phyloP scores from a whole-genome alignment of 2,329 filamentous ascomycete species.

The Bipolaris bicolor region DNA sequence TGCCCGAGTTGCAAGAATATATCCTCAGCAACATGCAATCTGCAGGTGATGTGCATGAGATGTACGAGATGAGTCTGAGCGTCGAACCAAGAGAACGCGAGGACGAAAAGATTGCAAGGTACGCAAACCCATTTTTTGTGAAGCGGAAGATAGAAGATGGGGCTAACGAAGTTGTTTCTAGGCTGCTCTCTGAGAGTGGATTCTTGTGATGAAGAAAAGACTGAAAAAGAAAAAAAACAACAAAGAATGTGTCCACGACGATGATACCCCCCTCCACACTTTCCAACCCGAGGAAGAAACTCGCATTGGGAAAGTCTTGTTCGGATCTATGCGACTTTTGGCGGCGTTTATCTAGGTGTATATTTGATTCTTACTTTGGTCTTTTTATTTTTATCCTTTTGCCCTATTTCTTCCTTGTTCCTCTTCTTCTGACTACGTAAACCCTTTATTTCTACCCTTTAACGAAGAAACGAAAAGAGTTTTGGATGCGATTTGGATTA shows the following conservation, averaged over 20 bases:
- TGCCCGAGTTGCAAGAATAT: conserved; percentile 93
- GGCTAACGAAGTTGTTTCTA: conserved; percentile 35
- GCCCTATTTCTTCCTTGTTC: background rate
- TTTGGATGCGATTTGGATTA: background rate
- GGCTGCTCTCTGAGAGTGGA: conserved; percentile 61
- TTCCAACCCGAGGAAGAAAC: conserved; percentile 26
- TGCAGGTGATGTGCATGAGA: conserved; percentile 95
- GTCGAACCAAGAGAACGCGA: conserved; percentile 95
- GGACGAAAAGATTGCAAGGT: conserved; percentile 99
- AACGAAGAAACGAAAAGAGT: conserved; percentile 12
- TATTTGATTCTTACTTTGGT: background rate
- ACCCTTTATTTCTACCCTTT: background rate
- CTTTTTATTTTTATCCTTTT: background rate
- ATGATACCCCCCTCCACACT: conserved; percentile 35
- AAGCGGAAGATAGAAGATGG: background rate
- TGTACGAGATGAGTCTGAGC: conserved; percentile 96
- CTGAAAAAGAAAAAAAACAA: background rate
- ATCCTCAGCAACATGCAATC: conserved; percentile 95
- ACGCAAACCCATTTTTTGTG: conserved; percentile 37
- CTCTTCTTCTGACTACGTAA: background rate
- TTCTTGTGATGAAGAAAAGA: conserved; percentile 54
- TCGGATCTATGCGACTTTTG: conserved; percentile 5
- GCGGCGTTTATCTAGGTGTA: background rate
- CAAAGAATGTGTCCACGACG: conserved; percentile 13
- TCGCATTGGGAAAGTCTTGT: conserved; percentile 20